Percentiles rank a stretch among this genome's conserved stretches.
Evolutionary conservation across 441 rosid species (phyloP).

Genomic region (Cnidoscolus chayamansa): DNA sequence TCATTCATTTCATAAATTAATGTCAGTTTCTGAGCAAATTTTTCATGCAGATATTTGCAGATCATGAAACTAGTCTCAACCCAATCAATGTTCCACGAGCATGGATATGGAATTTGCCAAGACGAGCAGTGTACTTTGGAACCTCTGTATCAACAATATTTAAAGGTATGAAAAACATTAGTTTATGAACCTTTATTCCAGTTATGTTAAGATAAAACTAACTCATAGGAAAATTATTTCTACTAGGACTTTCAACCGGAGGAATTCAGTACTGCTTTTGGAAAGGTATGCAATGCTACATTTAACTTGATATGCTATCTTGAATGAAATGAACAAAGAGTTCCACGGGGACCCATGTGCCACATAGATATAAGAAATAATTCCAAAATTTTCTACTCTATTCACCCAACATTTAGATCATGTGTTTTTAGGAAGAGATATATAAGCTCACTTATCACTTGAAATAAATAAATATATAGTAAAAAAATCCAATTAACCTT

Average conservation of each 20-base stretch:
- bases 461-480: not conserved
- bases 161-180: constrained; percentile 49
- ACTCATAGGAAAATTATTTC: constrained; percentile 26
- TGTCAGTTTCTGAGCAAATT: constrained; percentile 20
- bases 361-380: not conserved
- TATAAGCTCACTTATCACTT: not conserved
- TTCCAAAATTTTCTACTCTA: not conserved
- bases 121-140: constrained; percentile 86
- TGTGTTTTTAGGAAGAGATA: not conserved
- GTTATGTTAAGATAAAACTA: constrained; percentile 20
- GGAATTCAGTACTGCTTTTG: constrained; percentile 84
- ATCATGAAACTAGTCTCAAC: constrained; percentile 72
- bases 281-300: constrained; percentile 61
- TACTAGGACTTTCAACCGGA: constrained; percentile 72
- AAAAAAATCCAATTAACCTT: not conserved
- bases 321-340: not conserved
- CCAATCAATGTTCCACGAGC: constrained; percentile 82
- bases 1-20: constrained; percentile 7
- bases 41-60: constrained; percentile 81
- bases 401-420: not conserved
- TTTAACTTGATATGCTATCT: constrained; percentile 14
- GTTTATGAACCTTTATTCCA: constrained; percentile 6
- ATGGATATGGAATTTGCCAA: constrained; percentile 79
- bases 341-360: not conserved
- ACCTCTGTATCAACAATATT: constrained; percentile 89